Base-by-base conservation (phyloP, 116 monocot species). In the Iris pallida region DNA sequence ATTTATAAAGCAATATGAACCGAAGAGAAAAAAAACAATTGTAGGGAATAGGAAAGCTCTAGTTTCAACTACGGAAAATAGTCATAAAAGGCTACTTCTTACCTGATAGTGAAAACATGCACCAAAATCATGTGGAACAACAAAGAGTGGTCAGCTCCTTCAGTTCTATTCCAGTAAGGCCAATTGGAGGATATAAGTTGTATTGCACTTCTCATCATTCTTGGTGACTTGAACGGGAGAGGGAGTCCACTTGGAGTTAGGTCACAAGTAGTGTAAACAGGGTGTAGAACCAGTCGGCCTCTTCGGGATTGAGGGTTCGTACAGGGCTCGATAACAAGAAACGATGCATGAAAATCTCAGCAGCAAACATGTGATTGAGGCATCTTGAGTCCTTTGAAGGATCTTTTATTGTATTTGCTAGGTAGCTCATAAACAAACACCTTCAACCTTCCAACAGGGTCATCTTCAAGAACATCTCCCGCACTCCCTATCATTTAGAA, bases 281-380 rank as follows among this genome's bases (percentile, higher is more conserved):
- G 96, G 96, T 88, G 60, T 96, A 96, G 71, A 96, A 96, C 96
- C 96, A 96, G 70, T 96, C 96, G 16, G 96, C 96, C 80, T 96
- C 96, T 47, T 96, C 85, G 13, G 96, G 92, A 55, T 96, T 89
- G 3, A 96, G 87, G 51, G 96, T 96, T 57, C 96, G 80, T 13
- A 96, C 96, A 43, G 96, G 86, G 61, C 96, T 96, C 5, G 96
- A 89, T 46, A 96, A 80, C 77, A 96, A 80, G 74, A 96, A 96
- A 14, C 87, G 76, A 46, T 96, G 96, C 96, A 92, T 96, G 87
- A 86, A 92, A 45, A 96, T 96, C 62, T 96, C 96, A 5, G 96
- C 92, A 20, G 96, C 96, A 74, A 96, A 96, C 96, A 96, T 96
- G 79, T 96, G 92, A 10, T 59, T 92, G 64, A 96, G 83, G 77